phyloP scores from a whole-genome alignment of 2,329 filamentous ascomycete species.

The Dryadomyces quercus-mongolicae region DNA sequence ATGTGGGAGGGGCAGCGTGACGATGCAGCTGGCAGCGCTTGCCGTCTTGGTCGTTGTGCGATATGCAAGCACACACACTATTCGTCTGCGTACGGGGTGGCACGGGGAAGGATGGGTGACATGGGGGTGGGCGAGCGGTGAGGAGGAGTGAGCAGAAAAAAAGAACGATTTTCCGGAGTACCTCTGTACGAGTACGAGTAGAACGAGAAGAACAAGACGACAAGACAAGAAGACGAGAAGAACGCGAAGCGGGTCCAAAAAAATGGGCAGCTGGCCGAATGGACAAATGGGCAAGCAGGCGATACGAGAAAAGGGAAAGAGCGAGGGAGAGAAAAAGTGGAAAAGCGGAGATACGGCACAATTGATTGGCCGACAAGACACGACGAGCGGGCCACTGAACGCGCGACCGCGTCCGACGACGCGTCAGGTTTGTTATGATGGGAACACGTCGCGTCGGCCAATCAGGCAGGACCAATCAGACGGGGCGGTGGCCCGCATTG shows the following conservation, averaged over 20 bases:
- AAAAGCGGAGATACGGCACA: not conserved
- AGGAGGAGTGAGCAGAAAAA: not conserved
- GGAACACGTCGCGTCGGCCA: conserved; percentile 4
- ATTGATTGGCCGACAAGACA: conserved; percentile 3
- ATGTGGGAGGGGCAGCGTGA: not conserved
- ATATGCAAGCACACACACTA: too few relatives aligned
- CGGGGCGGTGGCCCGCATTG: not conserved
- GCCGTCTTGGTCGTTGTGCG: not conserved
- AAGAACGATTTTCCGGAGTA: not conserved
- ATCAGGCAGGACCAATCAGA: conserved; percentile 13
- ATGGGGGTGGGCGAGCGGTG: not conserved
- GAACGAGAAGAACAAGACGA: too few relatives aligned
- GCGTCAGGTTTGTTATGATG: conserved; percentile 12
- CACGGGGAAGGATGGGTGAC: not conserved
- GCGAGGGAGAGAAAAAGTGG: not conserved
- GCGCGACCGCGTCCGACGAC: conserved; percentile 8
- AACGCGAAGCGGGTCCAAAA: too few relatives aligned
- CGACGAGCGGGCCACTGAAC: conserved; percentile 4
- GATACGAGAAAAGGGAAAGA: not conserved
- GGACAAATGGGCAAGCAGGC: not conserved
- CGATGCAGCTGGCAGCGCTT: too few relatives aligned
- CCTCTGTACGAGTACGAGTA: too few relatives aligned
- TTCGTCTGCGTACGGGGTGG: too few relatives aligned
- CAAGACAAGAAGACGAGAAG: too few relatives aligned
- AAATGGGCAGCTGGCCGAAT: too few relatives aligned